Evolutionary conservation across 257 asterid species (phyloP), one percentile per base, ranked within the genome.

Genomic region (Hygrophila difformis): DNA sequence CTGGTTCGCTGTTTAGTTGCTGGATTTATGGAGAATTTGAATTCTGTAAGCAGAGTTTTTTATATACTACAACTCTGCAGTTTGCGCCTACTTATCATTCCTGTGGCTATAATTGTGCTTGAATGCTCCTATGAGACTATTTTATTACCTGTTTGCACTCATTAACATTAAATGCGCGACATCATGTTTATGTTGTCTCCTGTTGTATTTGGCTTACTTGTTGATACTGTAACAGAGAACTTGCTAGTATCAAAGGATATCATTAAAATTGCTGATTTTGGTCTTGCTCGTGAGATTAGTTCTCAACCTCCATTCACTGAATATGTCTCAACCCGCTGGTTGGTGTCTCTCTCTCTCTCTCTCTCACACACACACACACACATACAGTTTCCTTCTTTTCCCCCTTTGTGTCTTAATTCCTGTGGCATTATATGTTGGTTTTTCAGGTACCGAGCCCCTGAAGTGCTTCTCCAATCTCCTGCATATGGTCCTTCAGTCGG

Each of bases 281-380:
- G 98, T 50, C 94, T 89, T 33, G 96, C 94, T 61, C 96, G 98
- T 40, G 98, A 89, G 82, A 76, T 77, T 65, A 70, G 75, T 57
- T 75, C 96, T 57, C 69, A 39, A 51, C 96, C 98, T 42, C 98
- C 98, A 15, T 85, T 73, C 55, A 89, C 96, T 6, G 98, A 89
- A 61, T 89, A 89, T 45, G 98, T 89, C 47, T 89, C 96, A 24
- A 89, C 98, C 22, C 94, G 96, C 55, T 89, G 98, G 98, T 89
- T 49, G 49, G 94, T 74, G 39, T 47, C 19, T 53, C n/a, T 64
- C 54, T 31, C 47, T 38, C 16, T 12, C 11, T 23, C 29, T 26
- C n/a, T n/a, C n/a, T n/a, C n/a, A n/a, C n/a, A n/a, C n/a, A n/a
- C n/a, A n/a, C n/a, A n/a, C n/a, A n/a, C n/a, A n/a, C n/a, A n/a